Conservation (phyloP, 805 yeast species). For the Sugiyamaella marilandica region DNA sequence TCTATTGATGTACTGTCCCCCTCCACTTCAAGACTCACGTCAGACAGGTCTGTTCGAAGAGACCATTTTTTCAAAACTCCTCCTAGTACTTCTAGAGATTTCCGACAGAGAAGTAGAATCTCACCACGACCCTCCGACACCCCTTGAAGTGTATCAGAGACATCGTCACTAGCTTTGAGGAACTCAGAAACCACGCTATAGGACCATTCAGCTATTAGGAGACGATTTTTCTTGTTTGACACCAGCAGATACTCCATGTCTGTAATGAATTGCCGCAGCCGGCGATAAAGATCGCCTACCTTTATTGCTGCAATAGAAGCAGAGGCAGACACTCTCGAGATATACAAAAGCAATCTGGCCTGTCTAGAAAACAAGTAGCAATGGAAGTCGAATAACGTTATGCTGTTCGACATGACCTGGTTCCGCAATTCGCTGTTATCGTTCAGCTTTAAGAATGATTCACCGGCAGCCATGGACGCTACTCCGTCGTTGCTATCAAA, state of each 20-base stretch:
- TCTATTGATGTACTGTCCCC: slow-evolving; percentile 9
- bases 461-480: slow-evolving; percentile 1
- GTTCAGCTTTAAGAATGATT: slow-evolving; percentile 18
- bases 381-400: slow-evolving; percentile 37
- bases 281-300: slow-evolving; percentile 27
- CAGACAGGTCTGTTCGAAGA: slow-evolving; percentile 30
- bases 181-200: slow-evolving; percentile 40
- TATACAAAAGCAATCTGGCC: slow-evolving; percentile 29
- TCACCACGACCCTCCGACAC: slow-evolving; percentile 40
- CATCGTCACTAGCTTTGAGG: slow-evolving; percentile 25
- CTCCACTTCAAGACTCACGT: slow-evolving; percentile 20
- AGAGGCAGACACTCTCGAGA: slow-evolving; percentile 27
- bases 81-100: slow-evolving; percentile 33
- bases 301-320: slow-evolving; percentile 20
- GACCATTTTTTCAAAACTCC: slow-evolving; percentile 23
- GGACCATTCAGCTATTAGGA: slow-evolving; percentile 32
- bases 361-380: slow-evolving; percentile 36
- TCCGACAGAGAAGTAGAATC: slow-evolving; percentile 37
- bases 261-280: slow-evolving; percentile 38
- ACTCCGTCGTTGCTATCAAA: slow-evolving; percentile 20
- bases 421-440: slow-evolving; percentile 24
- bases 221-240: slow-evolving; percentile 19
- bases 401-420: slow-evolving; percentile 33
- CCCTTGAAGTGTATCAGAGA: slow-evolving; percentile 27
- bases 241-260: slow-evolving; percentile 33